Percentiles rank a stretch among this genome's conserved stretches.
phyloP scores from a whole-genome alignment of 2,329 filamentous ascomycete genomes.

The Colletotrichum spaethianum region DNA sequence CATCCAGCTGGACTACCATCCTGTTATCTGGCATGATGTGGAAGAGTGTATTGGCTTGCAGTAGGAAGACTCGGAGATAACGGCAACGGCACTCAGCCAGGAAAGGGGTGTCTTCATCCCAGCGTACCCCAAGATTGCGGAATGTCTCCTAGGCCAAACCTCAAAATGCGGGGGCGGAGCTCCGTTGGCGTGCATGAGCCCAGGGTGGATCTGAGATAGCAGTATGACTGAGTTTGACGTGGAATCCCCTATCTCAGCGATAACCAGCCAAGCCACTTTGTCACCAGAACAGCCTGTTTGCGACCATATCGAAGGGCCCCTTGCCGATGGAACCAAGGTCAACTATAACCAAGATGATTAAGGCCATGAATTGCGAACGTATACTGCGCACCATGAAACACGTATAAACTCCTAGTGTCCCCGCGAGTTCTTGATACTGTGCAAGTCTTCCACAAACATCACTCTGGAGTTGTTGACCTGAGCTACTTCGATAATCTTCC shows the following conservation, averaged over 20 bases:
- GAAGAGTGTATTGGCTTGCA: too few species aligned
- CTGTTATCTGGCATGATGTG: neutral
- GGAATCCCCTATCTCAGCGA: conserved; percentile 26
- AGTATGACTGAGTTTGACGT: conserved; percentile 7
- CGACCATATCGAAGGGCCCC: neutral
- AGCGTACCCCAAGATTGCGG: conserved; percentile 15
- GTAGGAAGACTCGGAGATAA: conserved; percentile 1
- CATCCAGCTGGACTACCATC: neutral
- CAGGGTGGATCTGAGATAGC: conserved; percentile 14
- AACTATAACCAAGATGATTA: neutral
- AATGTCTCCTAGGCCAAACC: conserved; percentile 14
- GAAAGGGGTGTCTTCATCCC: conserved; percentile 9
- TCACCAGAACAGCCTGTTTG: neutral
- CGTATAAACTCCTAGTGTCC: conserved; percentile 23
- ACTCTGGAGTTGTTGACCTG: neutral
- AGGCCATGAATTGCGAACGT: neutral
- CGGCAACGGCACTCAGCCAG: neutral
- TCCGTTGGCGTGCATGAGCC: conserved; percentile 22
- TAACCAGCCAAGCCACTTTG: conserved; percentile 18
- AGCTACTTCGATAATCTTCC: neutral
- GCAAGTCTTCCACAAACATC: too few species aligned
- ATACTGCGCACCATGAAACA: neutral
- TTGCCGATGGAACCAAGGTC: neutral
- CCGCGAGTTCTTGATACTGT: neutral
- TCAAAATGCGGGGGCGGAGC: conserved; percentile 35